phyloP scores from a whole-genome alignment of 129 eudicot species.

The Helichrysum umbraculigerum region DNA sequence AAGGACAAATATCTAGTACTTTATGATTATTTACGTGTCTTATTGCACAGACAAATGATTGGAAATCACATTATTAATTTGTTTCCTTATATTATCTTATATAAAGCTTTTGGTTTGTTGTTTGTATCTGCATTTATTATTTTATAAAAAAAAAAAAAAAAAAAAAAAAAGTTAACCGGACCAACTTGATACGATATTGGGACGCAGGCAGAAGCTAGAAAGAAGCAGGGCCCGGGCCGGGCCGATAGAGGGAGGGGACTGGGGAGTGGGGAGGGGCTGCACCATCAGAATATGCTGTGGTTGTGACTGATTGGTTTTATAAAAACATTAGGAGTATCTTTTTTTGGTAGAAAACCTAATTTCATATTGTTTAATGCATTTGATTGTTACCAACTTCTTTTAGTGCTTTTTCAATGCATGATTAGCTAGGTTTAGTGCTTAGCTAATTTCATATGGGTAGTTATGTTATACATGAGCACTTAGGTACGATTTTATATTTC shows the following conservation, averaged over 20 bases:
- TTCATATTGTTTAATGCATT: background rate
- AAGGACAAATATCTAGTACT: slow-evolving; percentile 20
- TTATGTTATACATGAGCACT: no score
- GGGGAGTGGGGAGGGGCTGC: slow-evolving; percentile 32
- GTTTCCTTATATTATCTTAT: background rate
- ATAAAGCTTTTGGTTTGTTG: slow-evolving; percentile 6
- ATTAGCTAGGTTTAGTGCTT: slow-evolving; percentile 12
- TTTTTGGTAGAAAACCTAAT: background rate
- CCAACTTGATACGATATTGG: slow-evolving; percentile 19
- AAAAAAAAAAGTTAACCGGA: background rate
- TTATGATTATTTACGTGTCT: slow-evolving; percentile 9
- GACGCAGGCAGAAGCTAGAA: slow-evolving; percentile 28
- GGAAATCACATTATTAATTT: background rate
- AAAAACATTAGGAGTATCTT: background rate
- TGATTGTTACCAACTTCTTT: slow-evolving; percentile 14
- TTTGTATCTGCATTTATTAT: slow-evolving; percentile 26
- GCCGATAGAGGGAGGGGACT: slow-evolving; percentile 10
- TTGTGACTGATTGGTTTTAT: slow-evolving; percentile 26
- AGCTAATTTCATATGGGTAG: no score
- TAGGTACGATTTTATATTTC: no score
- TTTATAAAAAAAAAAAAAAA: no score
- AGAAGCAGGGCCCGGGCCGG: slow-evolving; percentile 20
- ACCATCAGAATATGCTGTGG: slow-evolving; percentile 35
- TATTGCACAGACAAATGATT: slow-evolving; percentile 26
- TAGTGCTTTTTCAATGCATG: slow-evolving; percentile 1